Evolutionary conservation across 1,284 basidiomycete species (phyloP).

Genomic region (Ceratobasidium sp.): DNA sequence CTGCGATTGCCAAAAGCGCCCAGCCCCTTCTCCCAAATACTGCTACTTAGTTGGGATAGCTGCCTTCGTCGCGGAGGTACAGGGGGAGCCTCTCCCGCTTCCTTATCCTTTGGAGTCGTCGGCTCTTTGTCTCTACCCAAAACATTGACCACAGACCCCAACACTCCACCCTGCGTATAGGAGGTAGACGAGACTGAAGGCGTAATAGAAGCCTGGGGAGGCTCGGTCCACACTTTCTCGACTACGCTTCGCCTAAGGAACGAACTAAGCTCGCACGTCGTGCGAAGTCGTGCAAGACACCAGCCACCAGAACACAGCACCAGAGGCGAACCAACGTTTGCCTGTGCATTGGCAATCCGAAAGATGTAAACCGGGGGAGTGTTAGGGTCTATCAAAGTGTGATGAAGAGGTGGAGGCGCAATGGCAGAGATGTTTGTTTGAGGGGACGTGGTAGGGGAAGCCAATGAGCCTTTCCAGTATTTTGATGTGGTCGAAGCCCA

Average conservation of each 20-base stretch:
- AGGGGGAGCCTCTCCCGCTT: constrained; percentile 28
- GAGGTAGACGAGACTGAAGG: constrained; percentile 7
- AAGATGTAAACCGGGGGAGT: constrained; percentile 55
- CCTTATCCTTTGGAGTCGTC: constrained; percentile 5
- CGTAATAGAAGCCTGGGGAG: constrained; percentile 52
- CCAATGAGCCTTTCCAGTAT: constrained; percentile 44
- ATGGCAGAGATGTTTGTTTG: not conserved
- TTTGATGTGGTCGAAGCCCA: constrained; percentile 45
- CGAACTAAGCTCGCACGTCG: constrained; percentile 92
- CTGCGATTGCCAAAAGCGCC: constrained; percentile 42
- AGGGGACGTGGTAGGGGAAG: constrained; percentile 27
- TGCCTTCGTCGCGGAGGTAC: constrained; percentile 42
- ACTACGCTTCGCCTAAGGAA: constrained; percentile 85
- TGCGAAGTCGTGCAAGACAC: constrained; percentile 80
- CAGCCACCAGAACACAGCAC: constrained; percentile 80
- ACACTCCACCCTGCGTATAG: not conserved
- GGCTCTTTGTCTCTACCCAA: constrained; percentile 14
- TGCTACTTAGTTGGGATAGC: constrained; percentile 38
- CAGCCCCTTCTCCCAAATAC: constrained; percentile 44
- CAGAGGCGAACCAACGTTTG: constrained; percentile 58
- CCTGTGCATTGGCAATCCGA: constrained; percentile 51
- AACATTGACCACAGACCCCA: constrained; percentile 20
- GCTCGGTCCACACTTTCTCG: constrained; percentile 86
- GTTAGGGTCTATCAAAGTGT: constrained; percentile 27
- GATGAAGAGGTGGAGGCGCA: constrained; percentile 36